Conservation (phyloP, 768 basidiomycete genomes). For the Stropharia rugosoannulata region DNA sequence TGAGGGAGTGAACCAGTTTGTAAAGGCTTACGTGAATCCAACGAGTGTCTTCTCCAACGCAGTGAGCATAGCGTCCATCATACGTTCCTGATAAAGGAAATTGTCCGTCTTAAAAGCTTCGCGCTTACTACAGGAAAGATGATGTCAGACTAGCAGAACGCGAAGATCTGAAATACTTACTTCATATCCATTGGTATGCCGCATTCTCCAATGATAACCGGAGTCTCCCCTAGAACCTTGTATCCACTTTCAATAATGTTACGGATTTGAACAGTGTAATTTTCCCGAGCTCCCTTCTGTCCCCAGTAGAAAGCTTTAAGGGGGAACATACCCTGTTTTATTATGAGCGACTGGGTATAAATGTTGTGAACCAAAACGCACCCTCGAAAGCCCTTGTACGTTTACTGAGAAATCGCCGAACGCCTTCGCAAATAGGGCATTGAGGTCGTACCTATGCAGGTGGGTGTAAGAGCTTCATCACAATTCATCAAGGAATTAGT, state of each 20-base stretch:
- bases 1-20: neutral
- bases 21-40: constrained; percentile 76
- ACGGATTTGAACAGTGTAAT: constrained; percentile 78
- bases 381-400: constrained; percentile 88
- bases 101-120: constrained; percentile 72
- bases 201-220: constrained; percentile 88
- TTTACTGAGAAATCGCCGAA: constrained; percentile 88
- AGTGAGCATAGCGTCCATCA: constrained; percentile 94
- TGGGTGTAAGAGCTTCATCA: neutral
- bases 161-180: constrained; percentile 44
- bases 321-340: constrained; percentile 78
- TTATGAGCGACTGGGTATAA: neutral
- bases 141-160: neutral
- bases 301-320: constrained; percentile 87
- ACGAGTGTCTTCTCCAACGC: constrained; percentile 75
- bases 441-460: constrained; percentile 83
- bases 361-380: constrained; percentile 30
- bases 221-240: constrained; percentile 72
- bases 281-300: constrained; percentile 74
- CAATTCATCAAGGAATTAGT: neutral
- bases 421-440: constrained; percentile 80
- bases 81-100: constrained; percentile 80
- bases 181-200: constrained; percentile 98
- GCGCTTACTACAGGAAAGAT: constrained; percentile 45
- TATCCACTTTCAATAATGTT: constrained; percentile 76